Conservation (phyloP, 2,329 filamentous ascomycete genomes). For the Zasmidium angulare region DNA sequence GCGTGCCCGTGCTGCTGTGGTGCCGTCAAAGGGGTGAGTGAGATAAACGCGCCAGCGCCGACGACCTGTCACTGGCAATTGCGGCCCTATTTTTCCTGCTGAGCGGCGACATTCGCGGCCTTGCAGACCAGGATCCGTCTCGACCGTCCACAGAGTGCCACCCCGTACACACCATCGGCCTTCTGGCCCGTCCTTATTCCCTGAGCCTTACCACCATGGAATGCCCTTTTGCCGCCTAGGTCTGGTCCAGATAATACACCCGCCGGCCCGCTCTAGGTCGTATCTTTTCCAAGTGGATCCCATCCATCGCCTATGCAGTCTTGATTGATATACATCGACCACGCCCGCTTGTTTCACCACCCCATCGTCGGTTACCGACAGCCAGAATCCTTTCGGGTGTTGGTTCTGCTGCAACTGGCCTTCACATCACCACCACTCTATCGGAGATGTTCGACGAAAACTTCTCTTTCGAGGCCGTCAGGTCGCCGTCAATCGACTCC, state of each 20-base stretch:
- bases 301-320: not conserved
- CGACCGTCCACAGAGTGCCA: not conserved
- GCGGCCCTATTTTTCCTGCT: constrained; percentile 7
- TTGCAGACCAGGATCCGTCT: not conserved
- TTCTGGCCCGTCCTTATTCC: not conserved
- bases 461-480: constrained; percentile 31
- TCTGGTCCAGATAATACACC: constrained; percentile 3
- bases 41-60: not conserved
- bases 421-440: not conserved
- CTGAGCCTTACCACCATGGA: constrained; percentile 6
- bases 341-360: not conserved
- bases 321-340: constrained; percentile 1
- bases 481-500: constrained; percentile 30
- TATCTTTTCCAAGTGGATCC: not conserved
- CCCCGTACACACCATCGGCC: not conserved
- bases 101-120: not conserved
- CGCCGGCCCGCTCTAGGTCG: not conserved
- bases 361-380: not conserved
- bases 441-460: constrained; percentile 32
- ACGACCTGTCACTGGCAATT: not conserved
- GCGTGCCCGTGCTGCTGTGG: not conserved
- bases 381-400: constrained; percentile 1
- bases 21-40: not conserved
- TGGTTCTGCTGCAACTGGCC: not conserved
- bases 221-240: constrained; percentile 6